Percentiles rank a stretch among this genome's conserved stretches.
Evolutionary conservation across 306 rosid species (phyloP).

Genomic region (Cucurbita argyrosperma): DNA sequence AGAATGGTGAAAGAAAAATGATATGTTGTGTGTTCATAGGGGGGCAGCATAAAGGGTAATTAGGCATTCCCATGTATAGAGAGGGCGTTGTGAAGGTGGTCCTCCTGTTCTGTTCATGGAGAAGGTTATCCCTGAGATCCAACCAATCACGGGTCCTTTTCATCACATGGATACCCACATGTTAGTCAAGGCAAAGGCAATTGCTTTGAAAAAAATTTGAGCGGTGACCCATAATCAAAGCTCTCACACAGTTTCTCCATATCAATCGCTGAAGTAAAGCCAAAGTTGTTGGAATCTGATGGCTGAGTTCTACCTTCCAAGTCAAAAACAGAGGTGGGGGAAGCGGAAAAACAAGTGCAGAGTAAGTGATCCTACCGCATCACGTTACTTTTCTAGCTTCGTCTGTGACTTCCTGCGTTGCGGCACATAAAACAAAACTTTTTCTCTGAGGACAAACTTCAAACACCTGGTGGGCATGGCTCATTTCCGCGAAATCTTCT

Average conservation of each 20-base stretch:
- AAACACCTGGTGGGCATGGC: not conserved
- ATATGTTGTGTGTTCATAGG: not conserved
- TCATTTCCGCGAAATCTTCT: not conserved
- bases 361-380: not conserved
- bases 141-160: constrained; percentile 1
- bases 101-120: constrained; percentile 3
- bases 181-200: not conserved
- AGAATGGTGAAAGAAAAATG: not conserved
- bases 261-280: not conserved
- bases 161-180: constrained; percentile 8
- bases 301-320: constrained; percentile 6
- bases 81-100: not conserved
- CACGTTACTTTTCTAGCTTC: not conserved
- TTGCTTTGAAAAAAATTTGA: not conserved
- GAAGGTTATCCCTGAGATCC: not conserved
- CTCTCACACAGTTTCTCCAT: not conserved
- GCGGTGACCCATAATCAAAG: constrained; percentile 2
- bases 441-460: not conserved
- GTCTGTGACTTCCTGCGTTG: not conserved
- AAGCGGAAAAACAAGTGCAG: not conserved
- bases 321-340: constrained; percentile 1
- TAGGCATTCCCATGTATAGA: not conserved
- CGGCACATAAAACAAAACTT: not conserved
- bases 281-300: constrained; percentile 3
- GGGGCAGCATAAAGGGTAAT: not conserved